Conservation (phyloP, 2,329 filamentous ascomycete genomes). For the Aureobasidium melanogenum region DNA sequence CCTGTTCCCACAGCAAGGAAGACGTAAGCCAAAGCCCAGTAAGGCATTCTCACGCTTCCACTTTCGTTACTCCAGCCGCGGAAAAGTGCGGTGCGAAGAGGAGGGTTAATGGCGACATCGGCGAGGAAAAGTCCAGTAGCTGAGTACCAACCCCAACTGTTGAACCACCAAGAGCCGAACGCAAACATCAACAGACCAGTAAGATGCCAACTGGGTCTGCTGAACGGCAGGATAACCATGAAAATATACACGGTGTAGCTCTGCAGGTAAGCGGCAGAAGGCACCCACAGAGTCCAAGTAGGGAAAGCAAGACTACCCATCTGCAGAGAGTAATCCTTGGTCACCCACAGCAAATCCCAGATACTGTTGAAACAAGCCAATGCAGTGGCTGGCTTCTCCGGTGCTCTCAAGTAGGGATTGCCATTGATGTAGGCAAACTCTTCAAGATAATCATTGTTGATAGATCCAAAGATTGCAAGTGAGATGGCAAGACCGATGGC, state of each 20-base stretch:
- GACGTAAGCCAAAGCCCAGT: constrained; percentile 27
- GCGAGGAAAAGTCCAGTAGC: constrained; percentile 33
- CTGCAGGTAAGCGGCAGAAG: constrained; percentile 35
- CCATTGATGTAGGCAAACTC: background rate
- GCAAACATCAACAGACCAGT: constrained; percentile 33
- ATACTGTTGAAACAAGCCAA: constrained; percentile 32
- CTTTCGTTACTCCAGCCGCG: constrained; percentile 17
- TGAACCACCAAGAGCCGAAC: constrained; percentile 38
- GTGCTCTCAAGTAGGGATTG: background rate
- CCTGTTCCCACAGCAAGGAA: constrained; percentile 28
- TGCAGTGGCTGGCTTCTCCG: background rate
- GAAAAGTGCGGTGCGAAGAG: constrained; percentile 24
- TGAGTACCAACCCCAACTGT: constrained; percentile 40
- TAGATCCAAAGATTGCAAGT: constrained; percentile 27
- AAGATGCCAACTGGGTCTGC: constrained; percentile 31
- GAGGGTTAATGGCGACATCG: constrained; percentile 35
- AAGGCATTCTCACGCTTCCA: constrained; percentile 17
- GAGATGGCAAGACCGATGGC: constrained; percentile 33
- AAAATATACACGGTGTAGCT: constrained; percentile 40
- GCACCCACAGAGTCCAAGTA: constrained; percentile 36
- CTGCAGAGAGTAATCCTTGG: constrained; percentile 28
- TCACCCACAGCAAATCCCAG: constrained; percentile 39
- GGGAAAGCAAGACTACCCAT: constrained; percentile 35
- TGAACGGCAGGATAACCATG: constrained; percentile 38
- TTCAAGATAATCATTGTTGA: constrained; percentile 26